Evolutionary conservation across 306 rosid genomes (phyloP).

Genomic region (Elaeagnus macrophylla): DNA sequence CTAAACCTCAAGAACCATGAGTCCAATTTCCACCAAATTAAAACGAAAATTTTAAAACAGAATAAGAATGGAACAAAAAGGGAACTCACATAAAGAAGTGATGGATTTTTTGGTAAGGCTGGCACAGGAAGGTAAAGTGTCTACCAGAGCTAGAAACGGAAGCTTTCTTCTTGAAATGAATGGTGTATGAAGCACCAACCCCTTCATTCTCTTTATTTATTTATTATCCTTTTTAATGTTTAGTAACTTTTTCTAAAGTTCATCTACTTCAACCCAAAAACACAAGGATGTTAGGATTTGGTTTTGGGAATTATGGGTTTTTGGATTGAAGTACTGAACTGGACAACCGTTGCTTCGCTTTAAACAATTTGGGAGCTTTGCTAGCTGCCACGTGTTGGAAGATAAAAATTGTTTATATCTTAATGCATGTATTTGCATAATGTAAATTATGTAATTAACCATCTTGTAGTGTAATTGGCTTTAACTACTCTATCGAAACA

Average conservation of each 20-base stretch:
- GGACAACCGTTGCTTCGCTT: too few relatives aligned
- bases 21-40: too few relatives aligned
- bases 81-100: conserved; percentile 45
- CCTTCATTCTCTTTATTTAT: conserved; percentile 40
- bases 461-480: too few relatives aligned
- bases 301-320: too few relatives aligned
- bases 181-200: conserved; percentile 46
- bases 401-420: too few relatives aligned
- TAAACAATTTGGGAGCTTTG: too few relatives aligned
- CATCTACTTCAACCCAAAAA: conserved; percentile 31
- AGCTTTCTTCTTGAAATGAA: conserved; percentile 56
- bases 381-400: too few relatives aligned
- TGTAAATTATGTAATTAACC: too few relatives aligned
- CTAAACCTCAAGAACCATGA: too few relatives aligned
- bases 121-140: conserved; percentile 44
- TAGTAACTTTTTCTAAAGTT: conserved; percentile 24
- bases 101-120: conserved; percentile 15
- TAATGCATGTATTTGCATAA: too few relatives aligned
- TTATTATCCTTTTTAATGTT: background rate
- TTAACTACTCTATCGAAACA: too few relatives aligned
- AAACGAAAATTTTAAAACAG: background rate
- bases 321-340: too few relatives aligned
- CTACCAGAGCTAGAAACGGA: conserved; percentile 47
- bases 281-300: background rate
- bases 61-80: background rate